These are phyloP conservation scores for Solanum piurae DNA, from an alignment of 257 asterid genomes.

Conservation along the genomic window DNA sequence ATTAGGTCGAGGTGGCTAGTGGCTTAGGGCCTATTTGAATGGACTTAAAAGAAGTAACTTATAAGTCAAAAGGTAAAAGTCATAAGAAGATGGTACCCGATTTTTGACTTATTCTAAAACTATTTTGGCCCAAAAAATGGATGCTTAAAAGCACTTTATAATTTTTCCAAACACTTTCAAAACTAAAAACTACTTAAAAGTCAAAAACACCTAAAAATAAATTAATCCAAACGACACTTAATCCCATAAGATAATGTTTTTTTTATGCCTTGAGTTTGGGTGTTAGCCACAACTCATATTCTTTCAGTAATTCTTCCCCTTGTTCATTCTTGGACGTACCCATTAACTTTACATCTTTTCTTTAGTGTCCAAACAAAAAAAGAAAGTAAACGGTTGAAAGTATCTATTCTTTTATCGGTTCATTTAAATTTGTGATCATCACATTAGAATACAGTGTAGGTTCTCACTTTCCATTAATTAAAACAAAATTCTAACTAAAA, in stretches of 20 bases:
- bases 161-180: too few species aligned
- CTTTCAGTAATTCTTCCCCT: neutral
- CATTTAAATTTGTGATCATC: neutral
- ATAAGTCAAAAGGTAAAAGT: too few species aligned
- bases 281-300: neutral
- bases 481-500: neutral
- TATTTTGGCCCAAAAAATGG: too few species aligned
- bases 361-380: neutral
- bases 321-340: neutral
- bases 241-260: too few species aligned
- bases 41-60: too few species aligned
- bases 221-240: too few species aligned
- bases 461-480: neutral
- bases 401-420: neutral
- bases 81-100: too few species aligned
- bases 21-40: neutral
- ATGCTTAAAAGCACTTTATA: too few species aligned
- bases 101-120: too few species aligned
- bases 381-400: neutral
- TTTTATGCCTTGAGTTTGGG: neutral
- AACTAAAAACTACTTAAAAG: too few species aligned
- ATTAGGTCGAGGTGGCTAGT: neutral
- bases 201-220: too few species aligned
- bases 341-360: neutral
- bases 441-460: neutral